A percentile compares a stretch with the other conserved stretches of the same genome.
These are phyloP conservation scores for Cryptococcus jaspeensis DNA, from an alignment of 1,284 basidiomycete genomes.

Conservation along the genomic window DNA sequence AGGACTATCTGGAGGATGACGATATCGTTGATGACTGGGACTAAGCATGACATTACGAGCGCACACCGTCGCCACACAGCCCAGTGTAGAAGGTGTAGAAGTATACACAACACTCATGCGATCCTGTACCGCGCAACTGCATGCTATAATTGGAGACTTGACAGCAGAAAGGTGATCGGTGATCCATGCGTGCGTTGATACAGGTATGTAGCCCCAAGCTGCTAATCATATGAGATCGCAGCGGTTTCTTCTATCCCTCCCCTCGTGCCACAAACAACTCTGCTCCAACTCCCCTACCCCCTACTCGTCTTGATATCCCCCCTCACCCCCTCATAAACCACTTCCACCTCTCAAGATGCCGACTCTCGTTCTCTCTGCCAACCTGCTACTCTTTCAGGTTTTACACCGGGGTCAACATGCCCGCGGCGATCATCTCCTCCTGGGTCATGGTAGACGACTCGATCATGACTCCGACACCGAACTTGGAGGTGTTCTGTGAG, in stretches of 20 bases:
- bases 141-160: no score
- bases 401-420: slow-evolving; percentile 44
- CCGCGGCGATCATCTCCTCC: slow-evolving; percentile 52
- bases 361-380: not conserved
- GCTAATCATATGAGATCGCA: slow-evolving; percentile 2
- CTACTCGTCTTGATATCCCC: no score
- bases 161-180: slow-evolving; percentile 18
- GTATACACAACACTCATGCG: not conserved
- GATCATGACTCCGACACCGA: slow-evolving; percentile 95
- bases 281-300: no score
- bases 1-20: slow-evolving; percentile 33
- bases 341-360: not conserved
- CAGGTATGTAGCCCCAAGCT: slow-evolving; percentile 19
- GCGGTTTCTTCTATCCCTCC: not conserved
- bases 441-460: slow-evolving; percentile 57
- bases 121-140: not conserved
- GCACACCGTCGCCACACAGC: not conserved
- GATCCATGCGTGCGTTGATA: slow-evolving; percentile 33
- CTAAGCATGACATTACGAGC: slow-evolving; percentile 7
- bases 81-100: not conserved
- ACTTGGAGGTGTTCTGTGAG: slow-evolving; percentile 78
- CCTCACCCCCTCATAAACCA: not conserved
- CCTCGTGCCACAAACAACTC: not conserved
- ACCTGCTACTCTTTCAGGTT: not conserved
- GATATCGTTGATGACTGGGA: slow-evolving; percentile 41